A percentile compares a stretch with the other conserved stretches of the same genome.
Evolutionary conservation across 106 monocot species (phyloP).

Genomic region (Triglochin maritima): DNA sequence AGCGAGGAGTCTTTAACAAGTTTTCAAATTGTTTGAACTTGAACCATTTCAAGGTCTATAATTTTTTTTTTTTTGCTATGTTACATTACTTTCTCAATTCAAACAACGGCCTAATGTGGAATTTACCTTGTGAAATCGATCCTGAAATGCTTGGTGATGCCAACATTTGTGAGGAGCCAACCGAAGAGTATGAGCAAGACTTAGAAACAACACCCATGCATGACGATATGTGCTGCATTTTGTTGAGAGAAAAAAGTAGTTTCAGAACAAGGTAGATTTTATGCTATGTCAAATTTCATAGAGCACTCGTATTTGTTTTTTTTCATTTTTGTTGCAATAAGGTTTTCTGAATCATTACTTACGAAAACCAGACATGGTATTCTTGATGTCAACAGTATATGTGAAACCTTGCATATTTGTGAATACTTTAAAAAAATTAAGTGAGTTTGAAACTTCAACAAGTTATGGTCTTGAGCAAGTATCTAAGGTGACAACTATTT

Average conservation of each 20-base stretch:
- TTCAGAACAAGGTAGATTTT: neutral
- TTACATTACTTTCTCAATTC: neutral
- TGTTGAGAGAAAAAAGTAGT: neutral
- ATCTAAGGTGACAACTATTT: neutral
- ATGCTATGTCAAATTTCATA: neutral
- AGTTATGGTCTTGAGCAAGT: neutral
- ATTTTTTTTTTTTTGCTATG: neutral
- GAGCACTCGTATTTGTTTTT: too few relatives aligned
- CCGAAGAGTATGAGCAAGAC: neutral
- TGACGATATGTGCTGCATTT: conserved; percentile 35
- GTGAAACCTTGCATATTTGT: too few relatives aligned
- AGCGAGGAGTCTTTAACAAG: neutral
- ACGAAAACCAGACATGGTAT: too few relatives aligned
- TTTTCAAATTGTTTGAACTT: neutral
- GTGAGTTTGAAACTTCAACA: neutral
- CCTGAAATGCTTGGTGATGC: conserved; percentile 5
- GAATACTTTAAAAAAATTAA: too few relatives aligned
- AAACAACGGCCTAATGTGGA: neutral
- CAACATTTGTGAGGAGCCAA: conserved; percentile 6
- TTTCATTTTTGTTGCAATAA: too few relatives aligned
- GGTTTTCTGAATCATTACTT: too few relatives aligned
- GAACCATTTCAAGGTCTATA: neutral
- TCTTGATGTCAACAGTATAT: too few relatives aligned
- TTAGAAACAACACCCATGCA: conserved; percentile 10
- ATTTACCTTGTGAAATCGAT: conserved; percentile 13